Evolutionary conservation across 2,329 filamentous ascomycete genomes (phyloP), one percentile per base, ranked within the genome.

Genomic region (Pseudogymnoascus sp.): DNA sequence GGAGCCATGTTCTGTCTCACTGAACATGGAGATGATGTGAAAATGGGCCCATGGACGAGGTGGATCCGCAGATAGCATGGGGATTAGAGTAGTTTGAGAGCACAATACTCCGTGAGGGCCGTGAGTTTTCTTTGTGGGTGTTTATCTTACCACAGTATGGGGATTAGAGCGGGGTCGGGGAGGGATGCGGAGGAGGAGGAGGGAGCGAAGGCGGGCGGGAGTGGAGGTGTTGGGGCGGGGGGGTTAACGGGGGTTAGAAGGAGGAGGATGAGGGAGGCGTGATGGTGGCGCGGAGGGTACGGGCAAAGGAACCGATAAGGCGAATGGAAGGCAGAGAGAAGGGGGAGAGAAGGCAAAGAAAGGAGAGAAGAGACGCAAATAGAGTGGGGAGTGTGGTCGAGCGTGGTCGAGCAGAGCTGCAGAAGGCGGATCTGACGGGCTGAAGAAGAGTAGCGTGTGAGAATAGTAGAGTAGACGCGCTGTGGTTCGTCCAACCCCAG

Each of bases 221-320:
- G 40, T 24, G 11, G 40, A 44, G 40, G 40, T 21, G 19, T 19
- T 21, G 40, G 40, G n/a, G 19, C 11, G 8, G 16, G 7, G n/a
- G 16, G 8, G 1, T 19, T 19, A 19, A 19, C 38, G 6, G 44
- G 44, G 44, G 44, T 11, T 7, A 26, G 47, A 14, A 31, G 14
- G 31, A 16, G 47, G 24, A 31, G 47, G 4, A 31, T 0, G 26
- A 53, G 26, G 3, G 44, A 53, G 47, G 47, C 47, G 47, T 53
- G 47, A 53, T 53, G 47, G 47, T 53, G 47, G 42, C 31, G 64
- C 66, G 29, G 67, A 53, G 7, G 59, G 61, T 21, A 8, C 33
- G 4, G 37, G 50, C 38, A 68, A 62, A 62, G 67, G 67, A 65
- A 61, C 59, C 33, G 59, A 19, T 29, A 42, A 31, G 47, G 26